Percentiles rank a stretch among this genome's conserved stretches.
Conservation (phyloP, 2,329 filamentous ascomycete genomes). For the Blastomyces parvus region DNA sequence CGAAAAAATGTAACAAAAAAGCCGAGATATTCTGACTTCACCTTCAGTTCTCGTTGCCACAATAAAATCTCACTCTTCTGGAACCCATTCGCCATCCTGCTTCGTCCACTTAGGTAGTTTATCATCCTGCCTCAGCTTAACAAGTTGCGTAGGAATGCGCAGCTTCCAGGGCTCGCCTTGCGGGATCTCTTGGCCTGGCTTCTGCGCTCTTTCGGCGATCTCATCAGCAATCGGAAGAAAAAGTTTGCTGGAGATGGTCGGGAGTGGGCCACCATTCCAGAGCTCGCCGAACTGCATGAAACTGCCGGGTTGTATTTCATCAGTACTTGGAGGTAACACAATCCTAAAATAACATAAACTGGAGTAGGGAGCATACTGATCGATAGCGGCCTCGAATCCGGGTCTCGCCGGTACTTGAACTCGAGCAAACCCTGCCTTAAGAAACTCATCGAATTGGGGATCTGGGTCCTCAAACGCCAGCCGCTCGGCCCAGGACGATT, state of each 20-base stretch:
- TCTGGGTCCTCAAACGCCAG: neutral
- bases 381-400: neutral
- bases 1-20: neutral
- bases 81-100: neutral
- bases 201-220: neutral
- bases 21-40: neutral
- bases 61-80: neutral
- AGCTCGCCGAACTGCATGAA: neutral
- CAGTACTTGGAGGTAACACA: neutral
- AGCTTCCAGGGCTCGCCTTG: neutral
- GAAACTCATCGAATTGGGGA: neutral
- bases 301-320: neutral
- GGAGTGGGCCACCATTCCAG: neutral
- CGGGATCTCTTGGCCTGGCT: neutral
- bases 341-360: neutral
- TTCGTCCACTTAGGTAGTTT: neutral
- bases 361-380: neutral
- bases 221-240: neutral
- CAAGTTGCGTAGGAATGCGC: neutral
- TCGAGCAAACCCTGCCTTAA: neutral
- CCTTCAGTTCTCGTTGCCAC: neutral
- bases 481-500: neutral
- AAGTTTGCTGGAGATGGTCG: neutral
- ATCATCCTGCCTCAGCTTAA: neutral
- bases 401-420: neutral